phyloP scores from a whole-genome alignment of 495 filamentous ascomycete species.

The Xylaria venustula region DNA sequence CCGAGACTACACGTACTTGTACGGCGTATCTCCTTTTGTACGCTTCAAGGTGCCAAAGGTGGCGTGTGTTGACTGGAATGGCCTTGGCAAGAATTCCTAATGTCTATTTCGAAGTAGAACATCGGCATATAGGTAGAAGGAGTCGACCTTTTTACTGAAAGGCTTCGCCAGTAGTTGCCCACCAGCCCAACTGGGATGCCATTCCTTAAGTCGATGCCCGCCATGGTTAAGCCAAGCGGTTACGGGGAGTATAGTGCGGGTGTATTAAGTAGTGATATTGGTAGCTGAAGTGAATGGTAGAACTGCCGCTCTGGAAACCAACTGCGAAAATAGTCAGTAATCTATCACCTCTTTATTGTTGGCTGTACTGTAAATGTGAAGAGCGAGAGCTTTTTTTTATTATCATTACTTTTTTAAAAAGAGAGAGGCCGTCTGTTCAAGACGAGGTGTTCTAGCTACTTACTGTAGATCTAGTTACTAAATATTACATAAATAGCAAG shows the following conservation, averaged over 20 bases:
- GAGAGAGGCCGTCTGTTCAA: too few species aligned
- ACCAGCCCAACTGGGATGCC: background rate
- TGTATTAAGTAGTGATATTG: background rate
- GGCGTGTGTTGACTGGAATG: background rate
- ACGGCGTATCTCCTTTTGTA: background rate
- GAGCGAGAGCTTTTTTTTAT: too few species aligned
- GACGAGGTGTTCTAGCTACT: too few species aligned
- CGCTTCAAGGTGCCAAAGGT: background rate
- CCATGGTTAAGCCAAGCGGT: background rate
- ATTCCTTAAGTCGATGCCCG: slow-evolving; percentile 4
- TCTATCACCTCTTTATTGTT: too few species aligned
- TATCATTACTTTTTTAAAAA: too few species aligned
- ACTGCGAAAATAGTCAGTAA: background rate
- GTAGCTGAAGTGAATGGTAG: background rate
- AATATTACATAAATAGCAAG: background rate
- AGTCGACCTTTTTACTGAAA: background rate
- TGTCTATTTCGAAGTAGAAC: background rate
- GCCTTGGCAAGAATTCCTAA: background rate
- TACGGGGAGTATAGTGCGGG: too few species aligned
- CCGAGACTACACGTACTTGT: background rate
- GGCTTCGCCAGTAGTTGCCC: background rate
- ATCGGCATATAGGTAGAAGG: background rate
- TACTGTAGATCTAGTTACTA: too few species aligned
- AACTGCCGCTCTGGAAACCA: background rate
- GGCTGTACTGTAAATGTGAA: too few species aligned